A percentile compares a stretch with the other conserved stretches of the same genome.
Evolutionary conservation across 805 yeast genomes (phyloP).

Genomic region (Metschnikowia orientalis): DNA sequence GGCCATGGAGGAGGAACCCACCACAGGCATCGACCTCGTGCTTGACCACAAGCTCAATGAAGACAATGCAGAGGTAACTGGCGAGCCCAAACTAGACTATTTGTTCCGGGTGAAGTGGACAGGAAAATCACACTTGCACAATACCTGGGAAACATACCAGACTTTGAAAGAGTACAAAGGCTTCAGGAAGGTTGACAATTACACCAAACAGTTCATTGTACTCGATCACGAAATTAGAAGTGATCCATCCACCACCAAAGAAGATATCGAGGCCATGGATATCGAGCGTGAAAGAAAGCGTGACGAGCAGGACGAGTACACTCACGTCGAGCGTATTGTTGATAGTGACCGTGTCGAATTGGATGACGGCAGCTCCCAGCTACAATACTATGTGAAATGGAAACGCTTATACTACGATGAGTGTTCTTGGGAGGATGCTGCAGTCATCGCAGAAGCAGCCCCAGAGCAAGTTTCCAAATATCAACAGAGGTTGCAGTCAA

Average conservation of each 20-base stretch:
- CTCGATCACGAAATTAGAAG: conserved; percentile 70
- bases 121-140: conserved; percentile 84
- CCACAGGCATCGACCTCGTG: conserved; percentile 35
- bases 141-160: conserved; percentile 82
- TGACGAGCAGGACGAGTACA: conserved; percentile 80
- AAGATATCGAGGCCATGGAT: conserved; percentile 91
- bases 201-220: conserved; percentile 71
- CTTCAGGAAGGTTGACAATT: conserved; percentile 81
- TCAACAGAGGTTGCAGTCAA: conserved; percentile 76
- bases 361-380: conserved; percentile 60
- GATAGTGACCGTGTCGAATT: conserved; percentile 70
- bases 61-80: conserved; percentile 37
- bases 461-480: conserved; percentile 80
- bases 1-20: conserved; percentile 31
- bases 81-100: conserved; percentile 56
- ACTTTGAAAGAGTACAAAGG: conserved; percentile 59
- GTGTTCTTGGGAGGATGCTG: conserved; percentile 95
- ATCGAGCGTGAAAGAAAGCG: conserved; percentile 79
- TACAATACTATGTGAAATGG: conserved; percentile 92
- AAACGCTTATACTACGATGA: conserved; percentile 88
- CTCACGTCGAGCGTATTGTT: conserved; percentile 84
- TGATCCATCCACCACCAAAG: conserved; percentile 81
- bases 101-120: conserved; percentile 78
- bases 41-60: conserved; percentile 37
- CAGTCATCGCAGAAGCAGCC: conserved; percentile 75